phyloP scores from a whole-genome alignment of 2,329 filamentous ascomycete species.

The Acrodontium crateriforme region DNA sequence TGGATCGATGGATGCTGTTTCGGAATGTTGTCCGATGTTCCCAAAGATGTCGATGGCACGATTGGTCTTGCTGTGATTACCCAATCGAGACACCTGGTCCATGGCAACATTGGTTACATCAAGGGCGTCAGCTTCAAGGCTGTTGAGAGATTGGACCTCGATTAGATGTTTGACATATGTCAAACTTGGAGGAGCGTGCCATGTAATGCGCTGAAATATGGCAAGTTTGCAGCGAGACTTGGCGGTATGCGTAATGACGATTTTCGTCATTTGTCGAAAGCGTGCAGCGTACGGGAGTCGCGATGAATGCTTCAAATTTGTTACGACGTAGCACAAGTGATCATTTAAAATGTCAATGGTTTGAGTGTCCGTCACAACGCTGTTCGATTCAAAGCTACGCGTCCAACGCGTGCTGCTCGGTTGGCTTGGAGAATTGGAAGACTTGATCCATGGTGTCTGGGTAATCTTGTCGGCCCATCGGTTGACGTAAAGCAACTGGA shows the following conservation, averaged over 20 bases:
- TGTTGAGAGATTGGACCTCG: constrained; percentile 55
- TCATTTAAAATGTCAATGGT: constrained; percentile 56
- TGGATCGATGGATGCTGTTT: constrained; percentile 30
- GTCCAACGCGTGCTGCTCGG: constrained; percentile 38
- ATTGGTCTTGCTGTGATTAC: constrained; percentile 59
- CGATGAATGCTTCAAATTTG: constrained; percentile 55
- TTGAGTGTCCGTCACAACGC: constrained; percentile 50
- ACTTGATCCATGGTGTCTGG: constrained; percentile 68
- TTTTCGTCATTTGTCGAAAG: constrained; percentile 75
- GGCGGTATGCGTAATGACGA: constrained; percentile 83
- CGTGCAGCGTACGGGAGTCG: constrained; percentile 68
- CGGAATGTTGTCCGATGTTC: constrained; percentile 53
- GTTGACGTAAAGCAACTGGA: constrained; percentile 80
- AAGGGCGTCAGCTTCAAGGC: constrained; percentile 57
- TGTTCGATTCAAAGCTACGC: constrained; percentile 51
- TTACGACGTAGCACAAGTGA: constrained; percentile 52
- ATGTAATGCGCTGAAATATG: constrained; percentile 77
- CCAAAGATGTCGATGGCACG: constrained; percentile 70
- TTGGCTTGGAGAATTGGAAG: constrained; percentile 25
- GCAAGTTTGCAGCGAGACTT: constrained; percentile 89
- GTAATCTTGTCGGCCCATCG: constrained; percentile 62
- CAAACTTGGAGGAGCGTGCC: constrained; percentile 43
- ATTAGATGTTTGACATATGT: constrained; percentile 38
- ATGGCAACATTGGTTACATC: constrained; percentile 63
- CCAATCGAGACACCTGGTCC: constrained; percentile 63